These are phyloP conservation scores for Scolecobasidium constrictum DNA, from an alignment of 2,329 filamentous ascomycete genomes.

Conservation along the genomic window DNA sequence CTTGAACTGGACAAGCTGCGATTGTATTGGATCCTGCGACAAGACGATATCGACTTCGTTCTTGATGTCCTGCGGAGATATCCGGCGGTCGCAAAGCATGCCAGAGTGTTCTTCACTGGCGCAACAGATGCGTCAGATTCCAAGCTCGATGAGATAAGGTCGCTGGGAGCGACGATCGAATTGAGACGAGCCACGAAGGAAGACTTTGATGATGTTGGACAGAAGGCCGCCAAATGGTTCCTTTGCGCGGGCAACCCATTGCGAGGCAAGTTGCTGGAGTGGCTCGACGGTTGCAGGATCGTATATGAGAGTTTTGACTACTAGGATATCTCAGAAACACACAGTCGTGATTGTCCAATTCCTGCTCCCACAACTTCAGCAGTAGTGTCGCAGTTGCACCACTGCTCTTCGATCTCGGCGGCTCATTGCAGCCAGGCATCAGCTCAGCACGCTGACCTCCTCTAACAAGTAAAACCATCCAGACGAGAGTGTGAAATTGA, in stretches of 20 bases:
- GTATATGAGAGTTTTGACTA: slow-evolving; percentile 42
- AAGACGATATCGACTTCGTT: slow-evolving; percentile 52
- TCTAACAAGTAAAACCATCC: too few relatives aligned
- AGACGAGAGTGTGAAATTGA: too few relatives aligned
- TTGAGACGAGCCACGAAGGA: slow-evolving; percentile 34
- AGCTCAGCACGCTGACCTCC: too few relatives aligned
- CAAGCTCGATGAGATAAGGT: slow-evolving; percentile 31
- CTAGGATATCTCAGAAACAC: too few relatives aligned
- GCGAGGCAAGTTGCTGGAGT: slow-evolving; percentile 36
- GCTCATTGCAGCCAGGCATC: too few relatives aligned
- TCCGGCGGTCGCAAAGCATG: slow-evolving; percentile 39
- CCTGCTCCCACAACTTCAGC: too few relatives aligned
- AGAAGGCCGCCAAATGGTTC: slow-evolving; percentile 41
- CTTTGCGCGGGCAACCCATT: slow-evolving; percentile 45
- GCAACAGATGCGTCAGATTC: slow-evolving; percentile 15
- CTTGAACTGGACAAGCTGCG: slow-evolving; percentile 38
- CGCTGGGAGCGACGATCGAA: slow-evolving; percentile 23
- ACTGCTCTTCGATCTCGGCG: too few relatives aligned
- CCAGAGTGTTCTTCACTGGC: slow-evolving; percentile 57
- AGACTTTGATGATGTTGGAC: slow-evolving; percentile 29
- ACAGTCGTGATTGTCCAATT: too few relatives aligned
- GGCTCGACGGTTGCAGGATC: slow-evolving; percentile 36
- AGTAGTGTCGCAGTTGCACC: too few relatives aligned
- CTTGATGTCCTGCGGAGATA: slow-evolving; percentile 45
- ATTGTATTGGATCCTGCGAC: slow-evolving; percentile 58